Evolutionary conservation across 257 asterid genomes (phyloP), one percentile per base, ranked within the genome.

Genomic region (Salvia miltiorrhiza): DNA sequence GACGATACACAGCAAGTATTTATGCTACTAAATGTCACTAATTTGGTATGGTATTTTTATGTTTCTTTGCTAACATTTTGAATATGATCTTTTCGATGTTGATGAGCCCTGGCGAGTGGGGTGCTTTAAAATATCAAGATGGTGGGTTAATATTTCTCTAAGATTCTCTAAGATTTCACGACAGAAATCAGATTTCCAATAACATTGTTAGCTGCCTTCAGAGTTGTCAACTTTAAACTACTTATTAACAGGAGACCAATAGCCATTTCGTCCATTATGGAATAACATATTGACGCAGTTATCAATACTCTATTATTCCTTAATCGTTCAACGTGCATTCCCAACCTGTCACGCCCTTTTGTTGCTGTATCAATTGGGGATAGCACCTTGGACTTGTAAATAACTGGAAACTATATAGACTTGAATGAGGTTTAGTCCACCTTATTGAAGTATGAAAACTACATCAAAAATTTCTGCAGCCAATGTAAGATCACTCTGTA

Each of bases 111-210:
- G 28, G 4, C 30, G 16, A 58, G 30, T 24, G n/a, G 50, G 55
- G 58, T 54, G 19, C 75, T 28, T 41, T 26, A n/a, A 43, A 76
- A 16, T 12, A 65, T 63, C 4, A 35, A 58, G 41, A 35, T 41
- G 63, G 32, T 66, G 37, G 16, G 48, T 52, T 16, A 54, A 5
- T 16, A 7, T 21, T 21, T 62, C 60, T 40, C 10, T 16, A 13
- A 1, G 4, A 40, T 16, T 13, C 3, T 61, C 24, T 55, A 55
- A 13, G 37, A 26, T 66, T 76, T 54, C 44, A 19, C 16, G 9
- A 28, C 30, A 61, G 57, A 68, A 47, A 23, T 24, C 17, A 30
- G n/a, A 41, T 52, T 64, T 20, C 60, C 32, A 11, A 19, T 16
- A 28, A 60, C 28, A 43, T 35, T 5, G 26, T 24, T 47, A 20